These are phyloP conservation scores for Aspergillus fumigatiaffinis DNA, from an alignment of 2,329 filamentous ascomycete genomes.

Conservation along the genomic window DNA sequence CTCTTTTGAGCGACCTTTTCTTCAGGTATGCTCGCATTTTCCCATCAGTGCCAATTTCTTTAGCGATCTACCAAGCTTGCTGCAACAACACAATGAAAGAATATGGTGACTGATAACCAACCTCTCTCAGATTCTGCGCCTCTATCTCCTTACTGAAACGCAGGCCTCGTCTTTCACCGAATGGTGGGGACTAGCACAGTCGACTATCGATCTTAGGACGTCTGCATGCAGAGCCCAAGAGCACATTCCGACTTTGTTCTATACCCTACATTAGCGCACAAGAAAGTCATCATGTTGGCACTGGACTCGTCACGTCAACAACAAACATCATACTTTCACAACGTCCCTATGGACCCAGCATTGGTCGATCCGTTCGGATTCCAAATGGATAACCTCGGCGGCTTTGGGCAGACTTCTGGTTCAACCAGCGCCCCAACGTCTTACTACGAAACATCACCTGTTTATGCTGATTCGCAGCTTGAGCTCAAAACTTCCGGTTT, in stretches of 20 bases:
- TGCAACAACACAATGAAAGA: background rate
- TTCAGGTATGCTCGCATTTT: background rate
- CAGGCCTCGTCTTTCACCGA: slow-evolving; percentile 6
- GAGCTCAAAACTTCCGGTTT: slow-evolving; percentile 25
- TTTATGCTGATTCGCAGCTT: slow-evolving; percentile 23
- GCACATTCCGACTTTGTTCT: slow-evolving; percentile 19
- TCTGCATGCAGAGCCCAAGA: slow-evolving; percentile 18
- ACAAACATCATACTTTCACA: slow-evolving; percentile 27
- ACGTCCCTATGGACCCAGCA: slow-evolving; percentile 30
- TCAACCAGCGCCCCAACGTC: slow-evolving; percentile 19
- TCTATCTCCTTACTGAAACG: background rate
- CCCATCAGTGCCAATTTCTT: background rate
- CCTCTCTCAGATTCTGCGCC: slow-evolving; percentile 10
- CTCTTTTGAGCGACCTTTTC: background rate
- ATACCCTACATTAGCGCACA: slow-evolving; percentile 10
- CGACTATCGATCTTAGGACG: slow-evolving; percentile 6
- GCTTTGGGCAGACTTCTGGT: slow-evolving; percentile 20
- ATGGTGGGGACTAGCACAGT: background rate
- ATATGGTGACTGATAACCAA: slow-evolving; percentile 9
- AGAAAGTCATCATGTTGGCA: slow-evolving; percentile 27
- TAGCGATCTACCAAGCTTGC: background rate
- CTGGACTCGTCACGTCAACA: slow-evolving; percentile 30
- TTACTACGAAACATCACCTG: slow-evolving; percentile 26
- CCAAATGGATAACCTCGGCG: slow-evolving; percentile 22
- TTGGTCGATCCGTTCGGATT: slow-evolving; percentile 29